A percentile compares a stretch with the other conserved stretches of the same genome.
Evolutionary conservation across 331 rosid genomes (phyloP).

Genomic region (Rhamnella rubrinervis): DNA sequence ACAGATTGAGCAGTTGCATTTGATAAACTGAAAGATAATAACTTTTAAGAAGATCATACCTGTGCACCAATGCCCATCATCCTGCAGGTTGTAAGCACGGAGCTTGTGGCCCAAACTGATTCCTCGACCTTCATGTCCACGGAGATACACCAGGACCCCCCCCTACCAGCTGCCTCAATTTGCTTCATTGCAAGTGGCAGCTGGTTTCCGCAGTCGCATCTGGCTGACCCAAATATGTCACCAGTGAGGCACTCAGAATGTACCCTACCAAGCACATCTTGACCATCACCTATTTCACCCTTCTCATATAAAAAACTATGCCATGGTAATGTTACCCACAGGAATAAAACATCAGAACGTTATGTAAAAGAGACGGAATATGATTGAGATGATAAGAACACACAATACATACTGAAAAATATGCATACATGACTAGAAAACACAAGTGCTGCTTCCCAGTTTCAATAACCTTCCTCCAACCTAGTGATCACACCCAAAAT

Average conservation of each 20-base stretch:
- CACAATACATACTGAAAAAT: too few species aligned
- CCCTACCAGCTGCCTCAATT: conserved; percentile 89
- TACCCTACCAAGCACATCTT: conserved; percentile 82
- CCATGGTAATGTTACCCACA: too few species aligned
- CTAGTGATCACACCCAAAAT: too few species aligned
- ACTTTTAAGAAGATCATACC: conserved; percentile 22
- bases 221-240: conserved; percentile 91
- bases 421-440: too few species aligned
- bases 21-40: too few species aligned
- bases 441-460: too few species aligned
- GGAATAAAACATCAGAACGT: too few species aligned
- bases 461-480: too few species aligned
- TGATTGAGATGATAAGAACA: too few species aligned
- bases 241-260: conserved; percentile 96
- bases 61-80: conserved; percentile 84
- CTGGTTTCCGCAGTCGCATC: conserved; percentile 94
- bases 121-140: conserved; percentile 93
- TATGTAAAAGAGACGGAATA: too few species aligned
- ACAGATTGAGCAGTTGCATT: too few species aligned
- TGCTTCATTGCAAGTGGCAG: conserved; percentile 85
- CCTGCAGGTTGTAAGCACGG: conserved; percentile 84
- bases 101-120: conserved; percentile 96
- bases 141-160: conserved; percentile 83
- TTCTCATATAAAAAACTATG: conserved; percentile 22
- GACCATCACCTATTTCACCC: conserved; percentile 92